Base-by-base conservation (phyloP, 805 yeast genomes). In the Yamadazyma laniorum region DNA sequence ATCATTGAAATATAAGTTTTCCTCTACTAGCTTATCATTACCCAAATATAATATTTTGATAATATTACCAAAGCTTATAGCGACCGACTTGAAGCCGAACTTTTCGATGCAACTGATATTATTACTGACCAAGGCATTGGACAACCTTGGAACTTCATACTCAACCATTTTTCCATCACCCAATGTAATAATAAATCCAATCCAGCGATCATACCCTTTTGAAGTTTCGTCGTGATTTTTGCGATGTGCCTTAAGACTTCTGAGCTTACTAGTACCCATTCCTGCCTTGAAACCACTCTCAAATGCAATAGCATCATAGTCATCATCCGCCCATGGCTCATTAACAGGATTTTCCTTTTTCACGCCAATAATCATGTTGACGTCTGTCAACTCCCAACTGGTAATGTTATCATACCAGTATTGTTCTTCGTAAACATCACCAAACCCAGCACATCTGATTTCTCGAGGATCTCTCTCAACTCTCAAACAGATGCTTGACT, bases 391-490 rank as follows among this genome's bases (percentile, higher is more conserved):
- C 46, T 83, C 80, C 95, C 95, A 87, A 14, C 80, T 77, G 51
- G 80, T 85, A n/a, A 85, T 79, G 42, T 75, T 63, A 18, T 72
- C 71, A 29, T 79, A 66, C 79, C 86, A 81, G 56, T 79, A 77
- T 41, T 77, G 82, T 35, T 77, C 79, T 52, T 87, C 95, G 14
- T 74, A 68, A 6, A 79, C 87, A 1, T 83, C 77, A 37, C 80
- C 86, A 55, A 88, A 85, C 18, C 96, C 96, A 28, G 84, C 70
- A 62, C 96, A 88, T 65, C 96, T 77, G 26, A 86, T 85, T 61
- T 88, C 96, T 51, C 95, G 75, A 2, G 91, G 87, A 60, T 88
- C 96, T 74, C 96, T 82, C 60, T 88, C 96, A 27, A 85, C 95
- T 59, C 96, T 77, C 39, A 88, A 61, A 58, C 96, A 88, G 28